These are phyloP conservation scores for Phytophthora hybrid DNA, from an alignment of 352 stramenopile species.

Conservation along the genomic window DNA sequence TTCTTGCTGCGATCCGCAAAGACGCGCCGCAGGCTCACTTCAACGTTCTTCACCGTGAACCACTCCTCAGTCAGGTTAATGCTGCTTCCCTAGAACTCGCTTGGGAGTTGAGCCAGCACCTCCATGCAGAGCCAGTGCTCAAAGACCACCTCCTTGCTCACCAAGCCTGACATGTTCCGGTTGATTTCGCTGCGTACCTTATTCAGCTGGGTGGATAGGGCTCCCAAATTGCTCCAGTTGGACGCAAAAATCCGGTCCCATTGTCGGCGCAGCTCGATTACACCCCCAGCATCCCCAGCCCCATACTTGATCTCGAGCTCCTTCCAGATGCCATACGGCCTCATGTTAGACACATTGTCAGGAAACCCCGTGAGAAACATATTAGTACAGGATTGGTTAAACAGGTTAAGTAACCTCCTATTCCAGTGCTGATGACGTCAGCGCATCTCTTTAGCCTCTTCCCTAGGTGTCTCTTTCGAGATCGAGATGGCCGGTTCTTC, in stretches of 20 bases:
- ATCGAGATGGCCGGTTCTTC: too few relatives aligned
- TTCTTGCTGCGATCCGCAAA: conserved; percentile 19
- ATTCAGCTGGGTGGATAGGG: conserved; percentile 19
- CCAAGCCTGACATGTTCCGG: not conserved
- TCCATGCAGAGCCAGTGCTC: conserved; percentile 21
- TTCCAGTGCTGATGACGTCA: too few relatives aligned
- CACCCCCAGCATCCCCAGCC: not conserved
- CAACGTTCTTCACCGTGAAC: conserved; percentile 14
- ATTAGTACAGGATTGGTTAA: too few relatives aligned
- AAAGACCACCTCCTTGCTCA: conserved; percentile 20
- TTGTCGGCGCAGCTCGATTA: not conserved
- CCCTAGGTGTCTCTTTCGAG: too few relatives aligned
- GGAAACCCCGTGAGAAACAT: too few relatives aligned
- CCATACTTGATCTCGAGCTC: too few relatives aligned
- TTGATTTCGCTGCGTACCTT: conserved; percentile 27
- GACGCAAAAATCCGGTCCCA: conserved; percentile 2
- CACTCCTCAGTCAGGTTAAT: conserved; percentile 9
- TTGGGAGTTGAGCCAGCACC: conserved; percentile 12
- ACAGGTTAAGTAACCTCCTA: too few relatives aligned
- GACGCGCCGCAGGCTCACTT: conserved; percentile 1
- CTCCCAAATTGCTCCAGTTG: conserved; percentile 9
- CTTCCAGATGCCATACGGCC: too few relatives aligned
- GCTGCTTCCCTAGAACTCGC: conserved; percentile 19
- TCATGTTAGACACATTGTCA: too few relatives aligned
- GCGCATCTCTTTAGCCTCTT: too few relatives aligned